phyloP scores from a whole-genome alignment of 1,139 yeast species.

The Candida sojae region DNA sequence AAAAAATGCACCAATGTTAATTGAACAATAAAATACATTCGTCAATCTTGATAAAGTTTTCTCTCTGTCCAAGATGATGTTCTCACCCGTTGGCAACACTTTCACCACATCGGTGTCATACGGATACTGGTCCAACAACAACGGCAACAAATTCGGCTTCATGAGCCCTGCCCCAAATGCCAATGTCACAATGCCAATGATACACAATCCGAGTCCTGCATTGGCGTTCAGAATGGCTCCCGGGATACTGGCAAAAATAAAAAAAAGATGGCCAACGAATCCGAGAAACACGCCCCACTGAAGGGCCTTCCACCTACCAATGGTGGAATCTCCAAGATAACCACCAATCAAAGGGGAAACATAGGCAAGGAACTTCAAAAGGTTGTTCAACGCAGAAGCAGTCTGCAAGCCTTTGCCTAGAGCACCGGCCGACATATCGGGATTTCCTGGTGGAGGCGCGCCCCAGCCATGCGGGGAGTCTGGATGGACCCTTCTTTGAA shows the following conservation, averaged over 20 bases:
- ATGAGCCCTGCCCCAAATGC: conserved; percentile 53
- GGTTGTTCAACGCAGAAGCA: conserved; percentile 40
- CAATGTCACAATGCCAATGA: conserved; percentile 37
- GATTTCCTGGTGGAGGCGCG: conserved; percentile 45
- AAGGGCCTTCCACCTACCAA: conserved; percentile 45
- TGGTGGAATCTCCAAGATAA: conserved; percentile 40
- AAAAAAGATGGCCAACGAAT: conserved; percentile 37
- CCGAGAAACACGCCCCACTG: conserved; percentile 44
- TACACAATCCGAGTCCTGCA: conserved; percentile 34
- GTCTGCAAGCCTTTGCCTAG: conserved; percentile 43
- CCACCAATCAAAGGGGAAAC: conserved; percentile 47
- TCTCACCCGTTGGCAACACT: conserved; percentile 60
- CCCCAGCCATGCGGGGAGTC: conserved; percentile 50
- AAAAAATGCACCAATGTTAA: conserved; percentile 78
- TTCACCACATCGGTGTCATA: conserved; percentile 60
- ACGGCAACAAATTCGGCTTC: conserved; percentile 54
- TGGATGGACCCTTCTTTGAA: conserved; percentile 50
- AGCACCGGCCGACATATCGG: conserved; percentile 38
- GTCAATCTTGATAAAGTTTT: conserved; percentile 75
- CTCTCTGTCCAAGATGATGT: conserved; percentile 70
- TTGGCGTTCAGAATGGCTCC: conserved; percentile 32
- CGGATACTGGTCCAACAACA: conserved; percentile 53
- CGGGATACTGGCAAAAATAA: conserved; percentile 45
- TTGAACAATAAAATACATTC: conserved; percentile 75
- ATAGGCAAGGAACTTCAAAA: conserved; percentile 44